These are phyloP conservation scores for Ceratocystis eucalypticola DNA, from an alignment of 2,329 filamentous ascomycete genomes.

Conservation along the genomic window DNA sequence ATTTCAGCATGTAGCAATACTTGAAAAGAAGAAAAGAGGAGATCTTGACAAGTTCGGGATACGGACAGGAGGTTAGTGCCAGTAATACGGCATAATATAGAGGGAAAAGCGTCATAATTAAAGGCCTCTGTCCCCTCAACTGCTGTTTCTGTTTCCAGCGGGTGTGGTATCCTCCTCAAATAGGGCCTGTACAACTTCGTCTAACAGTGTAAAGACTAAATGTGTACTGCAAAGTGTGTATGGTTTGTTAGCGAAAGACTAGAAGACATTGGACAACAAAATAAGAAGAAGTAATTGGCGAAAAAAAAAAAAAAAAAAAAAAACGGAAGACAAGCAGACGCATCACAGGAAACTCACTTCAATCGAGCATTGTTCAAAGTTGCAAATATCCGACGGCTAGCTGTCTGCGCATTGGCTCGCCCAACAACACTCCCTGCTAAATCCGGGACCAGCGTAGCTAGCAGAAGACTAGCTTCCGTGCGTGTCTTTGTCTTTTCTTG, in stretches of 20 bases:
- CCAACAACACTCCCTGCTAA: slow-evolving; percentile 88
- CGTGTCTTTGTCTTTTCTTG: slow-evolving; percentile 67
- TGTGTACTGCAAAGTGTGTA: slow-evolving; percentile 39
- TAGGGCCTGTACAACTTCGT: slow-evolving; percentile 53
- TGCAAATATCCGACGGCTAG: slow-evolving; percentile 76
- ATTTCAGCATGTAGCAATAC: too few relatives aligned
- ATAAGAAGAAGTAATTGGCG: not conserved
- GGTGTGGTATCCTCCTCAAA: slow-evolving; percentile 32
- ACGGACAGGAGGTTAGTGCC: too few relatives aligned
- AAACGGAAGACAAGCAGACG: not conserved
- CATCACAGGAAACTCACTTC: slow-evolving; percentile 48
- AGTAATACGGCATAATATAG: too few relatives aligned
- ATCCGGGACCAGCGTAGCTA: slow-evolving; percentile 82
- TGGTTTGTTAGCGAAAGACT: slow-evolving; percentile 20
- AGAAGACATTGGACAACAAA: too few relatives aligned
- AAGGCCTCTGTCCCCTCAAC: not conserved
- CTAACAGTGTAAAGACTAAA: slow-evolving; percentile 55
- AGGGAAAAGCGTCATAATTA: not conserved
- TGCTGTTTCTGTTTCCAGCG: not conserved
- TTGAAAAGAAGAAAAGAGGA: too few relatives aligned
- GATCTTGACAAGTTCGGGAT: too few relatives aligned
- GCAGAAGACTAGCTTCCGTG: slow-evolving; percentile 75
- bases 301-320: not conserved
- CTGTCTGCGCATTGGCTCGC: slow-evolving; percentile 76
- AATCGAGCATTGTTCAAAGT: slow-evolving; percentile 81